Base-by-base conservation (phyloP, 257 asterid species). In the Linderniella brevidens region DNA sequence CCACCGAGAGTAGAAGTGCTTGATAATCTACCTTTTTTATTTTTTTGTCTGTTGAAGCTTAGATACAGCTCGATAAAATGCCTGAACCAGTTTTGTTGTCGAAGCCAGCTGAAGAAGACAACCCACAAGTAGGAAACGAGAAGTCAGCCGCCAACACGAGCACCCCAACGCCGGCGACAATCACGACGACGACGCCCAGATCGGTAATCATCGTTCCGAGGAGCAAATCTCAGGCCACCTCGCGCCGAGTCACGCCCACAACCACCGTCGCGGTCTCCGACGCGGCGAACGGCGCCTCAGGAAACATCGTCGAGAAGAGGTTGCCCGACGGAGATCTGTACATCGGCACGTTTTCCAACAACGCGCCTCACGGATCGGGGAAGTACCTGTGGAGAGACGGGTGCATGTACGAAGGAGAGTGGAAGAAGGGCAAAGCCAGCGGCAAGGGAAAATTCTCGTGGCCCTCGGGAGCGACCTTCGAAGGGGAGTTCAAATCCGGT, bases 321-420 rank as follows among this genome's bases (percentile, higher is more conserved):
- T 64, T 75, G 1, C 73, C 71, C 1, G 75, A 75, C 65, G 90
- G 90, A 29, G 90, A 78, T 78, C 78, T 78, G 57, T 75, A 78
- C 52, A 69, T 58, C 29, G 92, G 85, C 0, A 64, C 69, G 0
- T 78, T 72, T 55, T 17, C 77, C 4, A 69, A 56, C 61, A 71
- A 72, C 63, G 18, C 64, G 2, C 92, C 85, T 0, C 77, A 78
- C 64, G 85, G 85, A 65, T 66, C 68, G 14, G 92, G 92, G 32
- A 78, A 78, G 68, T 78, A 78, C n/a, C 17, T 75, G 17, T 78
- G 92, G 92, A 53, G 48, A 8, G 92, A 78, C 51, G 92, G 92
- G 46, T 78, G 92, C 54, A 75, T 75, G 85, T 78, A 78, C 57
- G 81, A 67, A 37, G 92, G 85, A 4, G 75, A 75, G 9, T 78